Conservation (phyloP, 768 basidiomycete genomes). For the Agrocybe praecox region DNA sequence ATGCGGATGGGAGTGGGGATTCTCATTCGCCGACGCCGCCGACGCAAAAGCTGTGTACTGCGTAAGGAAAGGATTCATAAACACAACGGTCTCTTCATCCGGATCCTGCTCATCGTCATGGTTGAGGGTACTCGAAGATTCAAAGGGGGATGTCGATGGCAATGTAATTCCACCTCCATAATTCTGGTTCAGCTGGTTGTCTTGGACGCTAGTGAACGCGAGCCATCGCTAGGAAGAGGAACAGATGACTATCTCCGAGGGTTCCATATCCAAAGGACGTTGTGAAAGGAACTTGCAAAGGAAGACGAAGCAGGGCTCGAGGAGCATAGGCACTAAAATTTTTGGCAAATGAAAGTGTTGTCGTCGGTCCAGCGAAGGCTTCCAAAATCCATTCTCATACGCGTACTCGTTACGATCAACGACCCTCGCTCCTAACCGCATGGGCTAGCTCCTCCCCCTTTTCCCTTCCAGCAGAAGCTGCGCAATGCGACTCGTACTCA, state of each 20-base stretch:
- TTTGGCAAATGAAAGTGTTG: neutral
- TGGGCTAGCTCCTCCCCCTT: conserved; percentile 69
- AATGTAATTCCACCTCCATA: conserved; percentile 41
- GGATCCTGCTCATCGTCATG: conserved; percentile 1
- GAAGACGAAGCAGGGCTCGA: neutral
- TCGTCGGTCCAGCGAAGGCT: neutral
- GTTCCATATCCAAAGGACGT: conserved; percentile 4
- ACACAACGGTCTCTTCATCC: neutral
- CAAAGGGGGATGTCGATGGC: conserved; percentile 44
- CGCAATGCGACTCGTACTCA: conserved; percentile 39
- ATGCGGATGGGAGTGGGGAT: neutral
- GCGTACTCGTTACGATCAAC: conserved; percentile 8
- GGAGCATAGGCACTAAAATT: neutral
- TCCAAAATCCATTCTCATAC: neutral
- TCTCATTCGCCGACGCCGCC: neutral
- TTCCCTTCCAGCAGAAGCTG: conserved; percentile 66
- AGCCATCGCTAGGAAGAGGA: conserved; percentile 55
- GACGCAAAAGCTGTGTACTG: neutral
- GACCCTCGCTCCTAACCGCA: conserved; percentile 45
- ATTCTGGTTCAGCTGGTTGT: conserved; percentile 8
- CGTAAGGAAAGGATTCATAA: conserved; percentile 7
- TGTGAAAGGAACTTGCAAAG: neutral
- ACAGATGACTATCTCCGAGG: conserved; percentile 65
- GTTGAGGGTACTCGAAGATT: conserved; percentile 22
- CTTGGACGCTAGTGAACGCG: neutral